Base-by-base conservation (phyloP, 768 basidiomycete genomes). In the Tulasnella sp. region DNA sequence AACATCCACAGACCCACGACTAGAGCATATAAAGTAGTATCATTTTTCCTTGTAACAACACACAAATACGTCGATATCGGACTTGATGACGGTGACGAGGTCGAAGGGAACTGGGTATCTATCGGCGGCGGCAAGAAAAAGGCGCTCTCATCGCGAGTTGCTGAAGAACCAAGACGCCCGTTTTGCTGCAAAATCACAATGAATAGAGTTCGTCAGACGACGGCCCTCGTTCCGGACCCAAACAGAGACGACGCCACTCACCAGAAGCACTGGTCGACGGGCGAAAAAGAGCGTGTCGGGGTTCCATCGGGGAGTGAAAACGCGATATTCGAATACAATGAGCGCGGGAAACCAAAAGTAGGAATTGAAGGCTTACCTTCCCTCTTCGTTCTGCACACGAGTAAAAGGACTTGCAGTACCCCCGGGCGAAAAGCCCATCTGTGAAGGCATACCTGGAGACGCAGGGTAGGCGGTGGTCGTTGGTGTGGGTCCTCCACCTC, bases 81-180 rank as follows among this genome's bases (percentile, higher is more conserved):
- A 22, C 47, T 22, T 16, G 40, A 40, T 40, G 40, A 40, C 29
- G 22, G 29, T 52, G 22, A 26, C 1, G n/a, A n/a, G n/a, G n/a
- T n/a, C n/a, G 22, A 26, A 2, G 3, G 47, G 47, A 7, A 52
- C n/a, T 9, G 47, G 47, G 47, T 52, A 52, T 52, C 66, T 39
- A 67, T 40, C 64, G 39, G 64, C 64, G n/a, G n/a, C n/a, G n/a
- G n/a, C n/a, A n/a, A n/a, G n/a, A n/a, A n/a, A n/a, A 47, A 6
- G 14, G 32, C 69, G 14, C 68, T 47, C 40, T 64, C 42, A 44
- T 19, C 71, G 71, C 29, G 64, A 39, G 41, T 67, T 67, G 71
- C 74, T 75, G 74, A 94, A 94, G 82, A 94, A 94, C 92, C 92
- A 94, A 72, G 92, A 94, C 68, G 92, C 91, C 74, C 92, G 91